Conservation (phyloP, 352 stramenopile genomes). For the Globisporangium solare region DNA sequence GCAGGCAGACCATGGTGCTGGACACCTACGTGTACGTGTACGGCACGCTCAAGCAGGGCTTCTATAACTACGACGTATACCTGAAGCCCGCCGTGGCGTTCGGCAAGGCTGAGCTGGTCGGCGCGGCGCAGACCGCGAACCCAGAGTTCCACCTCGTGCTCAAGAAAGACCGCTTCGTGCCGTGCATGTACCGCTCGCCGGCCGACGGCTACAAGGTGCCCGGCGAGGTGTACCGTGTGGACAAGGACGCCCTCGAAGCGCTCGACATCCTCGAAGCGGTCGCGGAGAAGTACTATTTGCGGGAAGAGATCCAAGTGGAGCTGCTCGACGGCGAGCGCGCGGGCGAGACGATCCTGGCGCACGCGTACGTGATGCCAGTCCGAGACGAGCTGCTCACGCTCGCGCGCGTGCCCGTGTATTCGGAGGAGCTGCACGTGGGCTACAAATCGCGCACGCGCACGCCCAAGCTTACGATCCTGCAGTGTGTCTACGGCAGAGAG, state of each 20-base stretch:
- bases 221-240: conserved; percentile 63
- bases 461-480: conserved; percentile 45
- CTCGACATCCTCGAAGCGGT: conserved; percentile 79
- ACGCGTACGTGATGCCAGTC: conserved; percentile 56
- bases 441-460: conserved; percentile 37
- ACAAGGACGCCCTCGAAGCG: conserved; percentile 42
- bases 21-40: conserved; percentile 74
- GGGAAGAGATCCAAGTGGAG: conserved; percentile 55
- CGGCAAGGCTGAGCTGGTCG: conserved; percentile 48
- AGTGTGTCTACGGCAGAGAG: conserved; percentile 48
- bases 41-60: conserved; percentile 68
- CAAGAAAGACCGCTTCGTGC: conserved; percentile 54
- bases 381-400: conserved; percentile 47
- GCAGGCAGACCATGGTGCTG: not conserved
- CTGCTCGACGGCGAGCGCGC: conserved; percentile 35
- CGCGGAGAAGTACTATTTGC: conserved; percentile 57
- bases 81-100: conserved; percentile 39
- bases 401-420: conserved; percentile 47
- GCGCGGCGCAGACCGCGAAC: conserved; percentile 28
- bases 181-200: conserved; percentile 51
- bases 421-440: conserved; percentile 36
- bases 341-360: conserved; percentile 35
- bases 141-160: conserved; percentile 60
- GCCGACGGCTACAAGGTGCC: conserved; percentile 35
- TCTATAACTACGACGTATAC: conserved; percentile 73